phyloP scores from a whole-genome alignment of 2,329 filamentous ascomycete species.

The Colletotrichum truncatum region DNA sequence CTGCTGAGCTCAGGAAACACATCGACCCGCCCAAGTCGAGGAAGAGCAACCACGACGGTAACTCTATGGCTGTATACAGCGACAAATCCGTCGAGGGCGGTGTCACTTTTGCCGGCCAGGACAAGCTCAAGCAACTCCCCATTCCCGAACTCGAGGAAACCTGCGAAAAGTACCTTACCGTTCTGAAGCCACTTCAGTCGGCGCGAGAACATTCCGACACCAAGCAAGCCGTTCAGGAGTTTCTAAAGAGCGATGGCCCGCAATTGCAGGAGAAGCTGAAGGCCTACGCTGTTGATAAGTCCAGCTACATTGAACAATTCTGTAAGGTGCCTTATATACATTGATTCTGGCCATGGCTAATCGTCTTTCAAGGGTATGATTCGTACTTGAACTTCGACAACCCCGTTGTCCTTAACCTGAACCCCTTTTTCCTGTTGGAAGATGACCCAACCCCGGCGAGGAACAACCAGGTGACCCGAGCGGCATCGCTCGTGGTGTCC shows the following conservation, averaged over 20 bases:
- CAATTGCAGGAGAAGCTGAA: conserved; percentile 89
- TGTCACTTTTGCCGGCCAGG: conserved; percentile 89
- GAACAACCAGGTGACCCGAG: conserved; percentile 95
- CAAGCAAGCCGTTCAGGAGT: conserved; percentile 81
- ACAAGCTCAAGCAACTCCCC: conserved; percentile 88
- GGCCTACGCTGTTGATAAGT: conserved; percentile 88
- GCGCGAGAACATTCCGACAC: conserved; percentile 86
- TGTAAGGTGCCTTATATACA: conserved; percentile 68
- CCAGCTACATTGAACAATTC: conserved; percentile 98
- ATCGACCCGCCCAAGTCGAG: conserved; percentile 13
- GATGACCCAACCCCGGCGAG: conserved; percentile 96
- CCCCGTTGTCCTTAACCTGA: conserved; percentile 95
- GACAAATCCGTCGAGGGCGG: conserved; percentile 70
- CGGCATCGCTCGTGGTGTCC: conserved; percentile 90
- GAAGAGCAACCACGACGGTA: neutral
- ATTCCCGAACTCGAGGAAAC: conserved; percentile 88
- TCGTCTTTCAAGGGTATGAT: conserved; percentile 81
- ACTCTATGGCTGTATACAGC: conserved; percentile 62
- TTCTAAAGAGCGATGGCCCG: conserved; percentile 82
- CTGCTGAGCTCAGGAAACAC: conserved; percentile 34
- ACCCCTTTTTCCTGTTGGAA: conserved; percentile 96
- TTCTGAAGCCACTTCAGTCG: conserved; percentile 83
- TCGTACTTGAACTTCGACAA: conserved; percentile 99
- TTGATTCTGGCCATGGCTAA: neutral
- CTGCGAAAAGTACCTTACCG: conserved; percentile 80